Evolutionary conservation across 1,284 basidiomycete species (phyloP).

Genomic region (Malassezia dermatis): DNA sequence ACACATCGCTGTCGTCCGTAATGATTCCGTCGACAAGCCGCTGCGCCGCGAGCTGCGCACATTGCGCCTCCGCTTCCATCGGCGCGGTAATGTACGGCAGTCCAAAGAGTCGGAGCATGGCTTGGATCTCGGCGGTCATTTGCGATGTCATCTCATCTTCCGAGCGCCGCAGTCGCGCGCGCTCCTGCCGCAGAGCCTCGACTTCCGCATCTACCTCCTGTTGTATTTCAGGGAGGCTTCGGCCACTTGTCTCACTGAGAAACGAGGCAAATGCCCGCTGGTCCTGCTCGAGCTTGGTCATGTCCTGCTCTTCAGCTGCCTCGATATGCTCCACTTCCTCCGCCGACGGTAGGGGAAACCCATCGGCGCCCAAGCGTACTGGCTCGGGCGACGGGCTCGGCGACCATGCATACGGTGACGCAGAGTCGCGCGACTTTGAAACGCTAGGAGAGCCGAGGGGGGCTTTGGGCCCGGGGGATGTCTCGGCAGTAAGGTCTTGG

Average conservation of each 20-base stretch:
- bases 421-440: neutral
- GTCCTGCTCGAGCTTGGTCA: conserved; percentile 54
- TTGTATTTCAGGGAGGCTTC: conserved; percentile 54
- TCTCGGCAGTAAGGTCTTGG: too few species aligned
- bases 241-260: conserved; percentile 67
- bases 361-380: conserved; percentile 37
- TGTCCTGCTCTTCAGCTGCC: conserved; percentile 57
- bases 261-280: conserved; percentile 63
- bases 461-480: too few species aligned
- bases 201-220: conserved; percentile 89
- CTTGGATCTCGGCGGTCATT: conserved; percentile 90
- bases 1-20: conserved; percentile 97
- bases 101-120: conserved; percentile 72
- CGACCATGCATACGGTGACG: conserved; percentile 28
- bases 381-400: conserved; percentile 46
- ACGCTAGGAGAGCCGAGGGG: too few species aligned
- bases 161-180: conserved; percentile 77
- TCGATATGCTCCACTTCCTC: conserved; percentile 58
- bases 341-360: conserved; percentile 64
- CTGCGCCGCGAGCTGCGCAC: conserved; percentile 75
- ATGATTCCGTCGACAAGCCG: conserved; percentile 92
- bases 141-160: conserved; percentile 89
- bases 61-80: conserved; percentile 97
- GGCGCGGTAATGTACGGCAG: conserved; percentile 97
- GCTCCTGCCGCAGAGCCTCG: conserved; percentile 64